Conservation (phyloP, 2,329 filamentous ascomycete species). For the Pyricularia sp. region DNA sequence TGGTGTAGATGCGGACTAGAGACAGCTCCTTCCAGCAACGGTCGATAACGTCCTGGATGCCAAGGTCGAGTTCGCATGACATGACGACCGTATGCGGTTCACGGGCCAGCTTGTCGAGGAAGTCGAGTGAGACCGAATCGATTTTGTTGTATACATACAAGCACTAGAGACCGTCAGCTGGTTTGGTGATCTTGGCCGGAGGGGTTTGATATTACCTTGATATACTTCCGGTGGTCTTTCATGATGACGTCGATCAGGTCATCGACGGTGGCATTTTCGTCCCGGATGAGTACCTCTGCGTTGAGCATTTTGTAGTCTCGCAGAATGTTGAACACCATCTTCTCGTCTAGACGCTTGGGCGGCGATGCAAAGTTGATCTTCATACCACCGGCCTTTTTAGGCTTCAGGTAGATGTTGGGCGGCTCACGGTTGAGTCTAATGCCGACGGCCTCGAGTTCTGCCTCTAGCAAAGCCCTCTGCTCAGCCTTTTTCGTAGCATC, state of each 20-base stretch:
- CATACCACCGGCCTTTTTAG: constrained; percentile 93
- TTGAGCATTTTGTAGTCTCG: constrained; percentile 98
- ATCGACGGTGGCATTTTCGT: constrained; percentile 91
- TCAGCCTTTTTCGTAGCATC: constrained; percentile 95
- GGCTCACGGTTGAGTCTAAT: constrained; percentile 86
- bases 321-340: constrained; percentile 95
- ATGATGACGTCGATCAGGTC: constrained; percentile 99
- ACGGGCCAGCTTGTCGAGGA: constrained; percentile 79
- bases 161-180: constrained; percentile 24
- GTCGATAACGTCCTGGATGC: constrained; percentile 86
- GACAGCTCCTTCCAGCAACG: constrained; percentile 87
- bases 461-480: constrained; percentile 78
- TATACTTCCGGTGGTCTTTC: constrained; percentile 98
- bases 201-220: constrained; percentile 32
- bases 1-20: constrained; percentile 89
- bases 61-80: constrained; percentile 91
- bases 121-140: constrained; percentile 85
- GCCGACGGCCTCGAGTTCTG: constrained; percentile 86
- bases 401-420: constrained; percentile 95
- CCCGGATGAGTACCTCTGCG: constrained; percentile 87
- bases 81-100: constrained; percentile 94
- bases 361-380: constrained; percentile 92
- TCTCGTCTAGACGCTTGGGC: constrained; percentile 87
- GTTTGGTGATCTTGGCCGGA: neutral
- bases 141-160: constrained; percentile 99